Evolutionary conservation across 805 yeast genomes (phyloP), one percentile per base, ranked within the genome.

Genomic region (Kodamaea neixiangensis): DNA sequence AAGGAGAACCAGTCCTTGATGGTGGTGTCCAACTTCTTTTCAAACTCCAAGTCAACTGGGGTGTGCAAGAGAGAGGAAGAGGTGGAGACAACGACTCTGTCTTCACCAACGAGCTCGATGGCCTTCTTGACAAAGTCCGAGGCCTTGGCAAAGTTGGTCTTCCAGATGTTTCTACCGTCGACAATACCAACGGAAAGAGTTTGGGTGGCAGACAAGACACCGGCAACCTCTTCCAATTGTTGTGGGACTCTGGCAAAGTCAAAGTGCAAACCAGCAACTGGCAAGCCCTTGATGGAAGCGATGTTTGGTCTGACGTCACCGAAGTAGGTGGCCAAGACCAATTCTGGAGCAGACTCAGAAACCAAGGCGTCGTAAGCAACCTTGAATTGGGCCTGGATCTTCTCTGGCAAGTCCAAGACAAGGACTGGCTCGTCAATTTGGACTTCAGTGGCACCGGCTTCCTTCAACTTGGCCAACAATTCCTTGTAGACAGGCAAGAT

Each of bases 111-210:
- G 78, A 86, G 86, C 61, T 76, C 85, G 67, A 89, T 80, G 63
- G 97, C 97, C 75, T 83, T 80, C 71, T 86, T 79, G 65, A 90
- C 96, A 58, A 87, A 70, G 58, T 76, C 88, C 68, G 91, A 77
- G 61, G 99, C 96, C 77, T 85, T 84, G 68, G 94, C 73, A 69
- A 87, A 89, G 81, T 94, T 87, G 75, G 96, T 87, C 85, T 94
- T 94, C 99, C 99, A 94, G 78, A 94, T 90, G 86, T 94, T 94
- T 85, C 99, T 91, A 79, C 99, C 99, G 68, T 91, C 96, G 67
- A 94, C 92, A 65, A 94, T 83, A 89, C 99, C 99, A 60, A 87
- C 97, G 56, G 98, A 93, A 69, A 94, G 80, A 58, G 80, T 77
- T 81, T 94, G 96, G 59, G 83, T 76, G 58, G 77, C 81, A 60